These are phyloP conservation scores for Vachellia pachyceras DNA, from an alignment of 306 rosid species.

Conservation along the genomic window DNA sequence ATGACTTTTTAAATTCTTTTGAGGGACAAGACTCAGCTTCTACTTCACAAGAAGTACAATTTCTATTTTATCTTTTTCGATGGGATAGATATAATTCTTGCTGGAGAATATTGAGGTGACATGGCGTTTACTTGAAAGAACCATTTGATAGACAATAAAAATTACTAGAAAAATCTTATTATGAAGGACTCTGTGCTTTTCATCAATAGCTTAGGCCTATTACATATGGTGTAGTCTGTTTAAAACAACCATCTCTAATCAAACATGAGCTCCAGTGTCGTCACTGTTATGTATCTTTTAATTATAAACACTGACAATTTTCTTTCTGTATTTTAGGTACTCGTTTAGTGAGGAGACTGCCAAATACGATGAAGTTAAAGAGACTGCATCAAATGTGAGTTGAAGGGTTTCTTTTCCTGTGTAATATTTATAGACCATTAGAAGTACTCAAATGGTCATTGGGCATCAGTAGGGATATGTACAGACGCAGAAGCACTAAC, in stretches of 20 bases:
- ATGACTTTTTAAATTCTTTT: conserved; percentile 12
- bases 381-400: conserved; percentile 46
- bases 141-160: conserved; percentile 10
- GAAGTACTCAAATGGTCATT: conserved; percentile 23
- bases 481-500: conserved; percentile 35
- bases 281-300: not conserved
- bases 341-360: conserved; percentile 66
- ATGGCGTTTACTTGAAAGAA: conserved; percentile 1
- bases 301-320: conserved; percentile 23
- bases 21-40: conserved; percentile 1
- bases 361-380: conserved; percentile 60
- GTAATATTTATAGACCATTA: conserved; percentile 20
- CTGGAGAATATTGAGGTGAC: conserved; percentile 20
- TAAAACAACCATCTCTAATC: not conserved
- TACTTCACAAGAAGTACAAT: not conserved
- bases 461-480: conserved; percentile 27
- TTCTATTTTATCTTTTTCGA: not conserved
- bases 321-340: conserved; percentile 42
- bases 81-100: conserved; percentile 25
- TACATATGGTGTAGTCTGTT: not conserved
- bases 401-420: conserved; percentile 36
- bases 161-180: not conserved
- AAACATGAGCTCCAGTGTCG: conserved; percentile 20
- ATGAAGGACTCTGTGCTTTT: not conserved
- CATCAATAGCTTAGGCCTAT: not conserved